Conservation (phyloP, 495 filamentous ascomycete species). For the Neurospora sp. region DNA sequence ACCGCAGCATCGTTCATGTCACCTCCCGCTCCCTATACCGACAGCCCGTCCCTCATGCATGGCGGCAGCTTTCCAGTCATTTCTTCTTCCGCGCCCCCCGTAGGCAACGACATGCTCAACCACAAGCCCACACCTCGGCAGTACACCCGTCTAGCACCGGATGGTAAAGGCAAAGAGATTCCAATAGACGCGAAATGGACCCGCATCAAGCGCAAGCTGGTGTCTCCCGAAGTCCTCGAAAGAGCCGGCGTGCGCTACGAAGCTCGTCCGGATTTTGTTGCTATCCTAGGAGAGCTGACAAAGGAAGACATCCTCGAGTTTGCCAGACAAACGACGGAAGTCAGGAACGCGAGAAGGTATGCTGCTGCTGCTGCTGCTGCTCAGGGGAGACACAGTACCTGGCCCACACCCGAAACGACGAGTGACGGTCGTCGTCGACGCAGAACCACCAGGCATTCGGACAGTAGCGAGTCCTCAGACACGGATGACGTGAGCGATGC, state of each 20-base stretch:
- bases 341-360: constrained; percentile 33
- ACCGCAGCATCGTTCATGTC: constrained; percentile 6
- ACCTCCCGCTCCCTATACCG: constrained; percentile 17
- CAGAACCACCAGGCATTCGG: neutral
- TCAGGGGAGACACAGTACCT: neutral
- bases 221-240: constrained; percentile 58
- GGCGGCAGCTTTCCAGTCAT: constrained; percentile 7
- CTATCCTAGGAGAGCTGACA: constrained; percentile 52
- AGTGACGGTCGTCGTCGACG: neutral
- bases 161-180: constrained; percentile 48
- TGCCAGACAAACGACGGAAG: constrained; percentile 43
- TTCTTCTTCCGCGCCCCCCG: constrained; percentile 4
- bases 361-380: neutral
- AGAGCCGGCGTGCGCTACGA: constrained; percentile 58
- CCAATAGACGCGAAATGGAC: constrained; percentile 62
- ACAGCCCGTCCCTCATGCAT: constrained; percentile 11
- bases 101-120: constrained; percentile 4
- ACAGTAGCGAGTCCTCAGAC: constrained; percentile 10
- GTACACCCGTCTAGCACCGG: constrained; percentile 32
- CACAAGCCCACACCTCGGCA: constrained; percentile 3
- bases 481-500: constrained; percentile 14
- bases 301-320: constrained; percentile 51
- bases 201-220: constrained; percentile 51
- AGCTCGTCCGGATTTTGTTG: constrained; percentile 56
- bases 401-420: constrained; percentile 9